Conservation (phyloP, 768 basidiomycete species). For the Lentinula sp. region DNA sequence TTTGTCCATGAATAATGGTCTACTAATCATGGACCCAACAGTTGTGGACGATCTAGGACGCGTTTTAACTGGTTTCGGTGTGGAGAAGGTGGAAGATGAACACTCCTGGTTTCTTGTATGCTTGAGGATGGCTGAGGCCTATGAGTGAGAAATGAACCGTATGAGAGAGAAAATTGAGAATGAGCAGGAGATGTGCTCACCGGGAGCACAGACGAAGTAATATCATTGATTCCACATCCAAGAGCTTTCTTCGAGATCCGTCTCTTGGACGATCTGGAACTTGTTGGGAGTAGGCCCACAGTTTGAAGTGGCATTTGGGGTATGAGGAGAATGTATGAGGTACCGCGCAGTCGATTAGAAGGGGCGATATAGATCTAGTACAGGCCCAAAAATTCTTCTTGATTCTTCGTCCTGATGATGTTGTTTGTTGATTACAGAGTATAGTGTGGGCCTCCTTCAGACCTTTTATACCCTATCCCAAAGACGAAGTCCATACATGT, state of each 20-base stretch:
- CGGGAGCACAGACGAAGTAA: background rate
- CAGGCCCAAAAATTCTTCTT: background rate
- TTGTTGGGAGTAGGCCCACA: background rate
- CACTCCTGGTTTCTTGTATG: background rate
- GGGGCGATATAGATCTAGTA: background rate
- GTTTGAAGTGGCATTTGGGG: background rate
- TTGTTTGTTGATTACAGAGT: background rate
- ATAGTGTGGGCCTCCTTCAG: background rate
- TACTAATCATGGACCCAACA: background rate
- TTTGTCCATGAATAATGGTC: background rate
- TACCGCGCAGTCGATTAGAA: too few species aligned
- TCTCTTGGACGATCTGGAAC: background rate
- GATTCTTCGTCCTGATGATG: too few species aligned
- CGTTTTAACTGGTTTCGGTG: background rate
- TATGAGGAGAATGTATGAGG: background rate
- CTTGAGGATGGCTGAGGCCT: background rate
- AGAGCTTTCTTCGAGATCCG: background rate
- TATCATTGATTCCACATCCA: background rate
- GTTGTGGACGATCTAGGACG: constrained; percentile 1
- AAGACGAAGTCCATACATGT: background rate
- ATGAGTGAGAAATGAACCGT: background rate
- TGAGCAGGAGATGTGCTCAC: background rate
- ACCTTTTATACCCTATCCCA: background rate
- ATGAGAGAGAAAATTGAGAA: background rate
- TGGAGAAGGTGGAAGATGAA: background rate